Evolutionary conservation across 768 basidiomycete genomes (phyloP).

Genomic region (Mycena galopus): DNA sequence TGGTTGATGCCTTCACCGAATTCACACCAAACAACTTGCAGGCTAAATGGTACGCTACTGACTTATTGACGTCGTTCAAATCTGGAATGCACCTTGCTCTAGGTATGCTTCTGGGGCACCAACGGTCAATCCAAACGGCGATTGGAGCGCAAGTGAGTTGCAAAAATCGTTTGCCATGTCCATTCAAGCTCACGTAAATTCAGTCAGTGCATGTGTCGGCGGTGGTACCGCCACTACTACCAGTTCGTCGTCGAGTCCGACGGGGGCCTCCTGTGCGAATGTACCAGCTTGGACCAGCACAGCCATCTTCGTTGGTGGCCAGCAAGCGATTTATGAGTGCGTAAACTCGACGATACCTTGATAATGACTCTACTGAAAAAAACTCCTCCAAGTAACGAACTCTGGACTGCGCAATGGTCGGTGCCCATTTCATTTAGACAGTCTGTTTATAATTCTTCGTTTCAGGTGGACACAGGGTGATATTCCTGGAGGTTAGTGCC

Average conservation of each 20-base stretch:
- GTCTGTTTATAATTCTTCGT: neutral
- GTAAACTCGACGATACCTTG: slow-evolving; percentile 27
- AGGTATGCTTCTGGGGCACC: slow-evolving; percentile 63
- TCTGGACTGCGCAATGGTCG: slow-evolving; percentile 65
- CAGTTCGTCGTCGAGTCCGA: slow-evolving; percentile 41
- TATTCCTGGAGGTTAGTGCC: slow-evolving; percentile 61
- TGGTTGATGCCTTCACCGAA: neutral
- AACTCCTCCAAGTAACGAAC: slow-evolving; percentile 51
- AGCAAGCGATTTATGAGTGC: slow-evolving; percentile 66
- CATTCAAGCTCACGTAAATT: neutral
- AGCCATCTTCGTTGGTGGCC: slow-evolving; percentile 64
- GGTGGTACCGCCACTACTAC: slow-evolving; percentile 32
- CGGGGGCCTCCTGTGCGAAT: slow-evolving; percentile 58
- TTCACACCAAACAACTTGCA: slow-evolving; percentile 38
- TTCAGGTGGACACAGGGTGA: slow-evolving; percentile 67
- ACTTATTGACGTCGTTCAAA: no score
- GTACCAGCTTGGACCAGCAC: slow-evolving; percentile 65
- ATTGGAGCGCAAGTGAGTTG: slow-evolving; percentile 74
- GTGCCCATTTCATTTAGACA: neutral
- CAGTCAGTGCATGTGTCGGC: slow-evolving; percentile 69
- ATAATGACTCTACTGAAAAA: neutral
- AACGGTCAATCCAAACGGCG: slow-evolving; percentile 60
- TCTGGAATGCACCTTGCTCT: no score
- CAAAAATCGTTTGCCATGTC: neutral
- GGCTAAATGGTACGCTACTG: slow-evolving; percentile 81